phyloP scores from a whole-genome alignment of 2,329 filamentous ascomycete genomes.

The Botrytis tulipae region DNA sequence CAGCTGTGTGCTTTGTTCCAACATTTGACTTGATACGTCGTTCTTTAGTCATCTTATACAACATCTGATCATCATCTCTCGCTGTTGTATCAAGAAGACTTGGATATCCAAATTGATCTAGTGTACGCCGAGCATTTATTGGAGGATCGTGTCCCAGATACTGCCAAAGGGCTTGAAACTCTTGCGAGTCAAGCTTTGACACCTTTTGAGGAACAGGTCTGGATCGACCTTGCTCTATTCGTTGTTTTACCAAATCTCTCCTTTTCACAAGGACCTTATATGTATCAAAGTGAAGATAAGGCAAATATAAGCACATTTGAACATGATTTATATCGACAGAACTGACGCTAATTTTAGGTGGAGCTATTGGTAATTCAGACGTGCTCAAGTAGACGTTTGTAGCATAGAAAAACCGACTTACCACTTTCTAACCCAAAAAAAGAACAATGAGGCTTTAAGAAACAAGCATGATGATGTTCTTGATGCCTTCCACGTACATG shows the following conservation, averaged over 20 bases:
- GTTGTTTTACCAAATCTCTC: not conserved
- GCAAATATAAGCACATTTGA: constrained; percentile 6
- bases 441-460: constrained; percentile 21
- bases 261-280: not conserved
- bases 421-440: constrained; percentile 10
- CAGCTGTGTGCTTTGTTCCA: not conserved
- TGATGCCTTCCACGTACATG: constrained; percentile 21
- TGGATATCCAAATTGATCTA: constrained; percentile 24
- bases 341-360: not conserved
- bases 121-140: constrained; percentile 21
- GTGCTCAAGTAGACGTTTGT: not conserved
- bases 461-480: constrained; percentile 24
- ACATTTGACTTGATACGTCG: not conserved
- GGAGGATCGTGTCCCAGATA: constrained; percentile 25
- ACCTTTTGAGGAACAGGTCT: constrained; percentile 19
- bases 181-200: constrained; percentile 20
- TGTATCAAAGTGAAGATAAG: constrained; percentile 5
- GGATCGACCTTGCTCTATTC: constrained; percentile 1
- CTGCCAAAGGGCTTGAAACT: constrained; percentile 22
- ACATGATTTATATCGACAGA: not conserved
- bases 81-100: constrained; percentile 21
- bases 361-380: not conserved
- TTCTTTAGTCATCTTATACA: not conserved
- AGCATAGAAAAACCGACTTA: not conserved
- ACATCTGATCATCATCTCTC: constrained; percentile 19